A percentile compares a stretch with the other conserved stretches of the same genome.
These are phyloP conservation scores for Ramalina intermedia DNA, from an alignment of 495 filamentous ascomycete genomes.

Conservation along the genomic window DNA sequence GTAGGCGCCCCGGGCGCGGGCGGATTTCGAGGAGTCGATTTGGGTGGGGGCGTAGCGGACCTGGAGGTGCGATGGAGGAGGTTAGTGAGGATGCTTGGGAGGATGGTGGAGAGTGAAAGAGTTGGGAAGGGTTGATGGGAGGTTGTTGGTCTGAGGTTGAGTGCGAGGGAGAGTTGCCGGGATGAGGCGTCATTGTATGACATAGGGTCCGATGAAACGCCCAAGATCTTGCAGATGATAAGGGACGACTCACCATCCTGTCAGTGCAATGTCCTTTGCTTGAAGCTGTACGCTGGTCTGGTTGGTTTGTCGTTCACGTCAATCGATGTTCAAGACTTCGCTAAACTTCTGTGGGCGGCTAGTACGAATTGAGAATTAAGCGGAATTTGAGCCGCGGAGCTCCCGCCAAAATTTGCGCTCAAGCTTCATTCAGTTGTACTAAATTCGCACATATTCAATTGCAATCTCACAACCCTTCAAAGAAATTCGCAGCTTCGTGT, in stretches of 20 bases:
- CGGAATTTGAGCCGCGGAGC: neutral
- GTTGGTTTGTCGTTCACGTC: conserved; percentile 1
- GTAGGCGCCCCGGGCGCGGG: conserved; percentile 93
- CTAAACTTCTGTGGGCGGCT: conserved; percentile 15
- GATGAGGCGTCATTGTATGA: neutral
- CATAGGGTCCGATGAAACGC: neutral
- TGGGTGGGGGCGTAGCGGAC: conserved; percentile 95
- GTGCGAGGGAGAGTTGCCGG: neutral
- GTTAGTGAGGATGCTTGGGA: neutral
- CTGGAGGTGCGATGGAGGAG: conserved; percentile 30
- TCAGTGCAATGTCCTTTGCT: conserved; percentile 2
- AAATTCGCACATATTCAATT: no score
- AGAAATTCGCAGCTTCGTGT: no score
- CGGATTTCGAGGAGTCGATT: conserved; percentile 81
- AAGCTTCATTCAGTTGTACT: no score
- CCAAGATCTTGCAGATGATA: neutral
- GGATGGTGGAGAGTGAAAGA: neutral
- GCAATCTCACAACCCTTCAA: no score
- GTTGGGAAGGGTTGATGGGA: neutral
- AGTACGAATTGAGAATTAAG: conserved; percentile 6
- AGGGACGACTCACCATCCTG: conserved; percentile 38
- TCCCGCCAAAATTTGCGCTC: conserved; percentile 2
- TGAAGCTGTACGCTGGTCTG: neutral
- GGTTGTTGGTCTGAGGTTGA: neutral
- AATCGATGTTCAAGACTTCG: conserved; percentile 4